Base-by-base conservation (phyloP, 306 rosid species). In the Pyrus bretschneideri region DNA sequence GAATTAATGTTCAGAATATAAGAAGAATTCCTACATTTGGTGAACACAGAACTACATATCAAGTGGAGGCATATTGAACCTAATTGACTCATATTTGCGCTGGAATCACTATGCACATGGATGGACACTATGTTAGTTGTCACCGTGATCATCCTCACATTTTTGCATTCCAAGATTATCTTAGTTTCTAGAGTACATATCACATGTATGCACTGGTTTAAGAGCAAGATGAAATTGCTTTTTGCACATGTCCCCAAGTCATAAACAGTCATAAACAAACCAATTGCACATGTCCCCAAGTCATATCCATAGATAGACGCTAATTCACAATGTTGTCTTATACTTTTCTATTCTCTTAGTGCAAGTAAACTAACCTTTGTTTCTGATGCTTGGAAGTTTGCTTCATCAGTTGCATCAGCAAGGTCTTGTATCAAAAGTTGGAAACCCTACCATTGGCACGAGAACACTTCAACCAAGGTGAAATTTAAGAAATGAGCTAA, bases 361-460 rank as follows among this genome's bases (percentile, higher is more conserved):
- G 65, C 51, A 75, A 67, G 45, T 57, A 71, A 77, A 78, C 89
- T 71, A 81, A 93, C 97, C 96, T 80, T 81, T 15, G 80, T 57
- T 42, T 78, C 79, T 76, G 85, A 74, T 81, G 82, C 76, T 75
- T 78, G 81, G 79, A 81, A 77, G 55, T 78, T 79, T 54, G 84
- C 35, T 75, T 82, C 89, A 31, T 83, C 60, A 69, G 80, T 80
- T 81, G 85, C 80, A 79, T 71, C 87, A 73, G 81, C 84, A 8
- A 89, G 86, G 62, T 83, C 88, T 77, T 90, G 91, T 80, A 93
- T 81, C 83, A 91, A 81, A 76, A 77, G 78, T 45, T 87, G 90
- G 82, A 93, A 91, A 44, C 82, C 85, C 98, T 91, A 85, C 49
- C 14, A 19, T 61, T 74, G 44, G 66, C 44, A 71, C 46, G 67